phyloP scores from a whole-genome alignment of 805 yeast species.

The Yarrowia sp. region DNA sequence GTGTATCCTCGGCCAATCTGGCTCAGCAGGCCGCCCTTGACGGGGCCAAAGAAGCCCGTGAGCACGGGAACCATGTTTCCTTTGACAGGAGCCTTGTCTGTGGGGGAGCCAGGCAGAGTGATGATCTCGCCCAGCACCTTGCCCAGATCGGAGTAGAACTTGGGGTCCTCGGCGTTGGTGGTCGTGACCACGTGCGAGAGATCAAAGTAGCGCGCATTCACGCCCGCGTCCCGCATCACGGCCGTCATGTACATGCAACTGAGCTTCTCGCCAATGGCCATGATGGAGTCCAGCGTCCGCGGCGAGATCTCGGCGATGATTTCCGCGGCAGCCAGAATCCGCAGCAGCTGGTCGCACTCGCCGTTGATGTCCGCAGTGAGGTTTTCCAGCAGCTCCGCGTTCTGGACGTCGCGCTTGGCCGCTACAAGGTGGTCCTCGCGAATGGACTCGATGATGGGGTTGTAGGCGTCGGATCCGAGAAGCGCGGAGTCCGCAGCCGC shows the following conservation, averaged over 20 bases:
- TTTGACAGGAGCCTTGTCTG: background rate
- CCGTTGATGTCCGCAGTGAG: constrained; percentile 57
- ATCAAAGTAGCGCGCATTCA: constrained; percentile 75
- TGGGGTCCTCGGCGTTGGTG: constrained; percentile 51
- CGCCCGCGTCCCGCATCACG: constrained; percentile 77
- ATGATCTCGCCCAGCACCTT: constrained; percentile 50
- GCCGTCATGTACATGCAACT: constrained; percentile 88
- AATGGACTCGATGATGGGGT: constrained; percentile 59
- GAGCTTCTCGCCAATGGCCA: constrained; percentile 92
- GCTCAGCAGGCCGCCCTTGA: constrained; percentile 92
- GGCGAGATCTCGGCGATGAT: constrained; percentile 88
- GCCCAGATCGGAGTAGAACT: constrained; percentile 55
- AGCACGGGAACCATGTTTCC: constrained; percentile 71
- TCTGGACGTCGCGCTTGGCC: constrained; percentile 55
- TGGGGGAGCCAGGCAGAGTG: constrained; percentile 34
- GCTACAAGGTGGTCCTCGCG: constrained; percentile 75
- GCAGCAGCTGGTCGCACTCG: constrained; percentile 67
- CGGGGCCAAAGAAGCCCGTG: constrained; percentile 92
- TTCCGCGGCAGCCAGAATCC: constrained; percentile 79
- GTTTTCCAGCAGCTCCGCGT: constrained; percentile 48
- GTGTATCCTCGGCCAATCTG: constrained; percentile 98
- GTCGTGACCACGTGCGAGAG: constrained; percentile 68
- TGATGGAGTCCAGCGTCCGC: constrained; percentile 81
- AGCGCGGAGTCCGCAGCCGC: constrained; percentile 68
- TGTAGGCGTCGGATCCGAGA: constrained; percentile 41